These are phyloP conservation scores for Termitomyces sp. DNA, from an alignment of 768 basidiomycete genomes.

Conservation along the genomic window DNA sequence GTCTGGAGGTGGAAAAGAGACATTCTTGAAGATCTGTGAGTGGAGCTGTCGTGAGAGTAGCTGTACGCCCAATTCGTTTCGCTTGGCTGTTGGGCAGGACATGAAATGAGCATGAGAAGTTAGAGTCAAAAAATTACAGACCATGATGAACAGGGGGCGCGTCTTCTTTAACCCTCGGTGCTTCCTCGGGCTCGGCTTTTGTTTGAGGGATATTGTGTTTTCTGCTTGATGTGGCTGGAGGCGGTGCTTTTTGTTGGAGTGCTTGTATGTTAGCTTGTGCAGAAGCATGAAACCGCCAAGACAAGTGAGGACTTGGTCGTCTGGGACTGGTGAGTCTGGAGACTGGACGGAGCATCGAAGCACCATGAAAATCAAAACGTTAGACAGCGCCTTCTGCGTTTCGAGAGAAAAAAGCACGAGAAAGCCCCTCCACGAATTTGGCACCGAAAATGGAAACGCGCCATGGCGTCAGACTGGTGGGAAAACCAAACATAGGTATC, in stretches of 20 bases:
- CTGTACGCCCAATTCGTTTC: constrained; percentile 92
- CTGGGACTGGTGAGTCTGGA: constrained; percentile 13
- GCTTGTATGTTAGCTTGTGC: constrained; percentile 15
- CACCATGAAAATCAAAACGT: constrained; percentile 13
- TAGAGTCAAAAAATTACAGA: constrained; percentile 3
- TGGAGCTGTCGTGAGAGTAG: constrained; percentile 81
- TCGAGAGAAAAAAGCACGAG: not conserved
- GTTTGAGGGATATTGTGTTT: not conserved
- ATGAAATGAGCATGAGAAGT: not conserved
- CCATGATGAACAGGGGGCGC: constrained; percentile 6
- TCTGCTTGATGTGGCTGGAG: constrained; percentile 1
- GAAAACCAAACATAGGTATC: constrained; percentile 6
- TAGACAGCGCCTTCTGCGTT: not conserved
- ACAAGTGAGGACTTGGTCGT: constrained; percentile 23
- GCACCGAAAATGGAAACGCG: constrained; percentile 2
- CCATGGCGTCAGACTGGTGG: not conserved
- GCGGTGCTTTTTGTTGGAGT: constrained; percentile 14
- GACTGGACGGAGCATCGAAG: constrained; percentile 19
- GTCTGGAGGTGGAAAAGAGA: constrained; percentile 58
- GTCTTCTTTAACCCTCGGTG: constrained; percentile 2
- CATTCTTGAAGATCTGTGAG: constrained; percentile 73
- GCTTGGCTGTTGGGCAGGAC: constrained; percentile 40
- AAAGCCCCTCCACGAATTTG: not conserved
- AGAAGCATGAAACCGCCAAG: constrained; percentile 27
- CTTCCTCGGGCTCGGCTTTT: constrained; percentile 2